Conservation (phyloP, 768 basidiomycete genomes). For the Xerocomellus dryophilus region DNA sequence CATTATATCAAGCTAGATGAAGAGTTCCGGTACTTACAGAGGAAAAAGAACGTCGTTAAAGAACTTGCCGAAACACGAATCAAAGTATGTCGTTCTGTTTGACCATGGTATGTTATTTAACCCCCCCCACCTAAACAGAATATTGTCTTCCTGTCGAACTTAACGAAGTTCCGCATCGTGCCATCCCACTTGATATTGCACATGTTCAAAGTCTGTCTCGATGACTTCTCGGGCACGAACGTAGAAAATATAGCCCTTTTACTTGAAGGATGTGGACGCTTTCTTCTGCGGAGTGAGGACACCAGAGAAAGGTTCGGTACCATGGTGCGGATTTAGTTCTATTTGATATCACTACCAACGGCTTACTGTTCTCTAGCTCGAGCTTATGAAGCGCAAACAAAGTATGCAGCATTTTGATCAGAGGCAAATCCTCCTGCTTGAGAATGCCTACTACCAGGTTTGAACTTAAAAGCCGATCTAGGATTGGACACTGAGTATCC, state of each 20-base stretch:
- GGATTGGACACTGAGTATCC: conserved; percentile 10
- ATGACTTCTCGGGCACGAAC: conserved; percentile 90
- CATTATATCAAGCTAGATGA: conserved; percentile 73
- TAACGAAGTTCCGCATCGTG: conserved; percentile 95
- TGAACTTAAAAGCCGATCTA: background rate
- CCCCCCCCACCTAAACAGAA: conserved; percentile 53
- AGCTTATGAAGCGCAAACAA: conserved; percentile 94
- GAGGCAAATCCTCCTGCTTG: conserved; percentile 81
- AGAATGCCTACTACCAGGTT: conserved; percentile 98
- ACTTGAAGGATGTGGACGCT: conserved; percentile 92
- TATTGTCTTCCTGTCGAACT: conserved; percentile 77
- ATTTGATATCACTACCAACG: background rate
- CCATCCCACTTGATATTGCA: conserved; percentile 90
- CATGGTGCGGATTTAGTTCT: conserved; percentile 56
- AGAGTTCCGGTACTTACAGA: conserved; percentile 92
- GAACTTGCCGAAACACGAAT: conserved; percentile 82
- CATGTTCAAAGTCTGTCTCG: conserved; percentile 94
- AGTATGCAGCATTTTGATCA: conserved; percentile 90
- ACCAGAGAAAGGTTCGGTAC: conserved; percentile 82
- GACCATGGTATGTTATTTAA: background rate
- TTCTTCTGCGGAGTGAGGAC: conserved; percentile 81
- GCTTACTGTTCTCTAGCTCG: conserved; percentile 56
- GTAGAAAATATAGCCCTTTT: conserved; percentile 90
- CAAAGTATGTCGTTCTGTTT: conserved; percentile 51
- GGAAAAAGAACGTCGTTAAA: conserved; percentile 89